Conservation (phyloP, 108 stramenopile genomes). For the Poteriospumella lacustris region DNA sequence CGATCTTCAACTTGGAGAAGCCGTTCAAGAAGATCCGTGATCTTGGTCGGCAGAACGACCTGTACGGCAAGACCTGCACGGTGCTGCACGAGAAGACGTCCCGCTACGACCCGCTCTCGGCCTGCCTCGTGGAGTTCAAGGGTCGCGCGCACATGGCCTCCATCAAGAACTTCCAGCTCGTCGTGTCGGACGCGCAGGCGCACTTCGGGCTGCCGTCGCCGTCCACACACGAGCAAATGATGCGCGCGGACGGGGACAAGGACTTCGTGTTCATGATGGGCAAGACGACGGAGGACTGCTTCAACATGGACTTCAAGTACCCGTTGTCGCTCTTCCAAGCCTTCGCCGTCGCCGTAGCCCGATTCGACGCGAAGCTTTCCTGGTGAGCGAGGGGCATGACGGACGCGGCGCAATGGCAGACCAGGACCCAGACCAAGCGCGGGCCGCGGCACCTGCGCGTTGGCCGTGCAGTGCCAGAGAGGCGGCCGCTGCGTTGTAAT, state of each 20-base stretch:
- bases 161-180: slow-evolving; percentile 58
- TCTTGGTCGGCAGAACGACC: not conserved
- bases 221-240: not conserved
- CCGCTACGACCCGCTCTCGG: slow-evolving; percentile 50
- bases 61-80: not conserved
- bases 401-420: too few relatives aligned
- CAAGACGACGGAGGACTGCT: slow-evolving; percentile 50
- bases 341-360: slow-evolving; percentile 50
- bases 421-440: too few relatives aligned
- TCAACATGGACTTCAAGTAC: slow-evolving; percentile 62
- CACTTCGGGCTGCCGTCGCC: too few relatives aligned
- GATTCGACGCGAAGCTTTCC: slow-evolving; percentile 45
- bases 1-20: not conserved
- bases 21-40: slow-evolving; percentile 20
- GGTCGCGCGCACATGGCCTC: slow-evolving; percentile 49
- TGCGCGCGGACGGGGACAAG: not conserved
- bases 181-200: slow-evolving; percentile 3
- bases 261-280: slow-evolving; percentile 51
- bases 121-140: slow-evolving; percentile 55
- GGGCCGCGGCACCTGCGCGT: too few relatives aligned
- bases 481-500: too few relatives aligned
- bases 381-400: too few relatives aligned
- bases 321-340: slow-evolving; percentile 51
- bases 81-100: not conserved
- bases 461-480: too few relatives aligned